Conservation (phyloP, 1,284 basidiomycete species). For the Puccinia hordei region DNA sequence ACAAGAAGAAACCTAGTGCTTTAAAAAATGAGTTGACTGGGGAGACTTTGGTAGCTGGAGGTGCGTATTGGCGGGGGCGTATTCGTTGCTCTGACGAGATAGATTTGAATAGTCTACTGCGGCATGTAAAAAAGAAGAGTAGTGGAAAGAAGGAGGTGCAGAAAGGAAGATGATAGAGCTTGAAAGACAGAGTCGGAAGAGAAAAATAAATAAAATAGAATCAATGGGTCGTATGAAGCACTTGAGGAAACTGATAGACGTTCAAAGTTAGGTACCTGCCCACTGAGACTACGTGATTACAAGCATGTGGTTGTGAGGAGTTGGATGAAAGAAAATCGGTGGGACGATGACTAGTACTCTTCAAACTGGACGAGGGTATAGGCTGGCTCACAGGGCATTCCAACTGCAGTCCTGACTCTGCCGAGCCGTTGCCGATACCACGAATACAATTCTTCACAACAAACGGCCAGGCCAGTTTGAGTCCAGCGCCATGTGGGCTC, state of each 20-base stretch:
- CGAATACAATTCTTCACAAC: neutral
- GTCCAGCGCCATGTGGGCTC: neutral
- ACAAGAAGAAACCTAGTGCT: neutral
- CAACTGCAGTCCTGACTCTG: neutral
- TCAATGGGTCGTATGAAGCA: too few relatives aligned
- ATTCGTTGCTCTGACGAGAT: neutral
- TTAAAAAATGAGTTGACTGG: neutral
- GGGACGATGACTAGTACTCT: neutral
- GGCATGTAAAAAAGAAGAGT: too few relatives aligned
- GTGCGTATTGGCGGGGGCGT: neutral
- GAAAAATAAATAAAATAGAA: neutral
- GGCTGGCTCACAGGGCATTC: neutral
- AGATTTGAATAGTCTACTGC: too few relatives aligned
- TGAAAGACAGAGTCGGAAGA: neutral
- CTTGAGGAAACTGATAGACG: too few relatives aligned
- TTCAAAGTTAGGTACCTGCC: neutral
- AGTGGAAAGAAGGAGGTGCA: too few relatives aligned
- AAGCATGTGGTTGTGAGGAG: neutral
- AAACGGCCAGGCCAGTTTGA: slow-evolving; percentile 1
- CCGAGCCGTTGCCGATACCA: slow-evolving; percentile 3
- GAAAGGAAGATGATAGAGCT: slow-evolving; percentile 4
- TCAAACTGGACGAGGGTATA: neutral
- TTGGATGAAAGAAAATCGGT: neutral
- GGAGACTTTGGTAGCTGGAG: neutral
- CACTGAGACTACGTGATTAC: neutral